phyloP scores from a whole-genome alignment of 768 basidiomycete genomes.

The Amanita subjunquillea region DNA sequence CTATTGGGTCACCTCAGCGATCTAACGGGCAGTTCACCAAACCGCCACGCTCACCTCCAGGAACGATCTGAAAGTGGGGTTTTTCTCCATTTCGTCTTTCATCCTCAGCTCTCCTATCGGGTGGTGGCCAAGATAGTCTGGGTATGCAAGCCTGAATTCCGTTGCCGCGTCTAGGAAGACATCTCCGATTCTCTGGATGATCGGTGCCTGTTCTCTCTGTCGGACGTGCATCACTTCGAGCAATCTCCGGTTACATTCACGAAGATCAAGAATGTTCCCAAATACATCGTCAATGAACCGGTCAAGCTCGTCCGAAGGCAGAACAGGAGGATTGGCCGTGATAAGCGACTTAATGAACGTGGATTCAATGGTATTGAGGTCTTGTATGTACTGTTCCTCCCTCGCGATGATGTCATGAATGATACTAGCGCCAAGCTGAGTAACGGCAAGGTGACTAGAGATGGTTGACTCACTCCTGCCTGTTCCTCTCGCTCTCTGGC shows the following conservation, averaged over 20 bases:
- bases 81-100: constrained; percentile 77
- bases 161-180: constrained; percentile 81
- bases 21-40: background rate
- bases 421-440: constrained; percentile 27
- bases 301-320: constrained; percentile 49
- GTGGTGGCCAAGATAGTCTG: constrained; percentile 76
- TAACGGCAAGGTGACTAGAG: background rate
- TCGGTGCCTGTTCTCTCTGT: constrained; percentile 74
- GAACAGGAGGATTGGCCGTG: constrained; percentile 30
- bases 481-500: constrained; percentile 67
- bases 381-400: constrained; percentile 84
- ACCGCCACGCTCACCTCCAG: constrained; percentile 52
- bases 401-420: constrained; percentile 87
- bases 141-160: constrained; percentile 80
- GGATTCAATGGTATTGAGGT: constrained; percentile 75
- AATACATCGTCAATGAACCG: constrained; percentile 86
- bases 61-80: constrained; percentile 76
- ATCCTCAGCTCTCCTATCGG: constrained; percentile 80
- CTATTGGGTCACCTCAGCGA: constrained; percentile 14
- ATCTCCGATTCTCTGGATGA: constrained; percentile 82
- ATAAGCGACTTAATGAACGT: constrained; percentile 46
- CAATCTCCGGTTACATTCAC: constrained; percentile 68
- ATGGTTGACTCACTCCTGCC: constrained; percentile 50
- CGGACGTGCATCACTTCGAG: constrained; percentile 81
- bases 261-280: constrained; percentile 76